Evolutionary conservation across 2,329 filamentous ascomycete species (phyloP).

Genomic region (Neodidymelliopsis sp.): DNA sequence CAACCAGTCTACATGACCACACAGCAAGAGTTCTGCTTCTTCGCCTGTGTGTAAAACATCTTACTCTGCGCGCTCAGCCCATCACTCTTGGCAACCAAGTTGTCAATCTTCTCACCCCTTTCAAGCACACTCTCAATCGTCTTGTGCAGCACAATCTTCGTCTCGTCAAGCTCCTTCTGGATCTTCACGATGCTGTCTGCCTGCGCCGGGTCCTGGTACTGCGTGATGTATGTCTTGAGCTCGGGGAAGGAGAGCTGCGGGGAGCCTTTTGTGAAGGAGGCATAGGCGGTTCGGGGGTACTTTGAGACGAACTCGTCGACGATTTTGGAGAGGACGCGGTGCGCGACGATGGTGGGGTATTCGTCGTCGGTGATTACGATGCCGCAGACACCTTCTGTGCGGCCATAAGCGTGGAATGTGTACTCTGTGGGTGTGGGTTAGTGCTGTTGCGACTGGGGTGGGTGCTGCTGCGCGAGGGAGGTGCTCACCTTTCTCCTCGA

Average conservation of each 20-base stretch:
- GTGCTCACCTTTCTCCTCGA: conserved; percentile 74
- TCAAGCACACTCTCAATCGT: conserved; percentile 90
- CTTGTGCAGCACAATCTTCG: conserved; percentile 96
- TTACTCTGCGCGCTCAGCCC: conserved; percentile 90
- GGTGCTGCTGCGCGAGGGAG: background rate
- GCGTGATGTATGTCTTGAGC: conserved; percentile 78
- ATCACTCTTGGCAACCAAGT: conserved; percentile 91
- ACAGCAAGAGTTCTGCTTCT: conserved; percentile 69
- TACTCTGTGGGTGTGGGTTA: conserved; percentile 59
- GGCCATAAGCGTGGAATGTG: conserved; percentile 61
- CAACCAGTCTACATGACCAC: conserved; percentile 57
- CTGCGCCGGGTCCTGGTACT: conserved; percentile 86
- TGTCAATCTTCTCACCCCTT: conserved; percentile 96
- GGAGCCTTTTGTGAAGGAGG: conserved; percentile 55
- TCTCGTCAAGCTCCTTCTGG: conserved; percentile 95
- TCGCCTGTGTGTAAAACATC: conserved; percentile 87
- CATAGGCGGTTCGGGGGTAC: conserved; percentile 75
- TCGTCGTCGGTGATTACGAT: conserved; percentile 58
- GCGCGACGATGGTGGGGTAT: conserved; percentile 75
- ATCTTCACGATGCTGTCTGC: conserved; percentile 95
- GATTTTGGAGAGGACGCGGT: conserved; percentile 85
- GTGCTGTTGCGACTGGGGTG: background rate
- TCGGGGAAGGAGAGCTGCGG: conserved; percentile 65
- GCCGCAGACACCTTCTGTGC: conserved; percentile 56
- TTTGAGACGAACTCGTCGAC: conserved; percentile 84